These are phyloP conservation scores for Stachybotrys elegans DNA, from an alignment of 2,329 filamentous ascomycete genomes.

Conservation along the genomic window DNA sequence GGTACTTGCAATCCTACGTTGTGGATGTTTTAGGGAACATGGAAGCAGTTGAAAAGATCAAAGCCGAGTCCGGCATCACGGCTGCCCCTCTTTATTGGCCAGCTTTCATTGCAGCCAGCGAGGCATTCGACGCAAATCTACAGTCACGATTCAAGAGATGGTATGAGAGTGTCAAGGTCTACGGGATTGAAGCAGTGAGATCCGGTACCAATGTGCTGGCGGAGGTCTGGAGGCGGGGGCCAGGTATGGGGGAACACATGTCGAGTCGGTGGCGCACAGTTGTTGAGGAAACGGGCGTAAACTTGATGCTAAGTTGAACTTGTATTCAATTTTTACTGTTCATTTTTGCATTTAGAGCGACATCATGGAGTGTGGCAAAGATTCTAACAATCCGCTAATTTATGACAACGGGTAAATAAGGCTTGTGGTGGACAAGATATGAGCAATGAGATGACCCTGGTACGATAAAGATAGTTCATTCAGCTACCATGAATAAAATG, in stretches of 20 bases:
- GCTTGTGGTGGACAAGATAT: too few species aligned
- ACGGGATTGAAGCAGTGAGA: constrained; percentile 8
- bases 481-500: too few species aligned
- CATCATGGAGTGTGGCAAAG: too few species aligned
- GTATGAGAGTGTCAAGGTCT: constrained; percentile 9
- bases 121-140: constrained; percentile 5
- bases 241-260: background rate
- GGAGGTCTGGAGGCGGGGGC: constrained; percentile 7
- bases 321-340: too few species aligned
- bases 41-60: constrained; percentile 9
- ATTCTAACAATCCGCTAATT: too few species aligned
- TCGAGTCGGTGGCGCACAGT: constrained; percentile 6
- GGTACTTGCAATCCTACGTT: constrained; percentile 6
- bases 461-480: too few species aligned
- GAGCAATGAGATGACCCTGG: too few species aligned
- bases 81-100: constrained; percentile 11
- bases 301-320: background rate
- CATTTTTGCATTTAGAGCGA: too few species aligned
- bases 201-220: constrained; percentile 9
- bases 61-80: constrained; percentile 4
- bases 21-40: constrained; percentile 4
- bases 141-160: constrained; percentile 10
- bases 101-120: constrained; percentile 10
- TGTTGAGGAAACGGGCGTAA: background rate
- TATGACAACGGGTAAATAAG: too few species aligned